phyloP scores from a whole-genome alignment of 176 grass and related monocot genomes.

The Rhynchospora tenuis region DNA sequence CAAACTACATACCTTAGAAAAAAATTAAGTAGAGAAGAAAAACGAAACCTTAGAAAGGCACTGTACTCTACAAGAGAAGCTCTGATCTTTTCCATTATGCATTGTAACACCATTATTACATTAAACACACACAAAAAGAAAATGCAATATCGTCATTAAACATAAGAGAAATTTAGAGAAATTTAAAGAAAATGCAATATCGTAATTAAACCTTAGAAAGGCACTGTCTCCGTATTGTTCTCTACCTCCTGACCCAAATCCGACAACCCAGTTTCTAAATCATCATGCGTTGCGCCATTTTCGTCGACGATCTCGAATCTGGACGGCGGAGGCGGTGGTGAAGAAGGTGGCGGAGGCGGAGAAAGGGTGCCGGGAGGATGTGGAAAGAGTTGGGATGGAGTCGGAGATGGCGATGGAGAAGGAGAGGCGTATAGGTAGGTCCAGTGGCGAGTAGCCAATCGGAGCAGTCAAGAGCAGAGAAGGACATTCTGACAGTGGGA shows the following conservation, averaged over 20 bases:
- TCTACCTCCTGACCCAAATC: slow-evolving; percentile 42
- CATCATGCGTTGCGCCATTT: slow-evolving; percentile 61
- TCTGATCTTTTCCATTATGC: neutral
- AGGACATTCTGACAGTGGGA: too few relatives aligned
- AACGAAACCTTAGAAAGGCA: neutral
- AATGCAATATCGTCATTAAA: neutral
- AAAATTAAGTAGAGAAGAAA: neutral
- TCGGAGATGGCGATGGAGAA: neutral
- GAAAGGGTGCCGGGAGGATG: neutral
- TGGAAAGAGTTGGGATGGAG: neutral
- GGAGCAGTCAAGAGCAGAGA: too few relatives aligned
- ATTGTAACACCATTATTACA: neutral
- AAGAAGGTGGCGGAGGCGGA: neutral
- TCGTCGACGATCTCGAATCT: slow-evolving; percentile 59
- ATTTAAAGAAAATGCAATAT: too few relatives aligned
- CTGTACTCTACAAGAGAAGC: neutral
- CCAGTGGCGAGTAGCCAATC: too few relatives aligned
- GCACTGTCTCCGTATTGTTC: slow-evolving; percentile 7
- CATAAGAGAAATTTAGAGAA: neutral
- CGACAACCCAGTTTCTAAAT: slow-evolving; percentile 49
- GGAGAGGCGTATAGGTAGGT: neutral
- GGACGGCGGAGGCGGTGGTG: slow-evolving; percentile 26
- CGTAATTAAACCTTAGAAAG: too few relatives aligned
- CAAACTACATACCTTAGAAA: neutral
- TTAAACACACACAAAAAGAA: neutral